These are phyloP conservation scores for Apodospora peruviana DNA, from an alignment of 495 filamentous ascomycete genomes.

Conservation along the genomic window DNA sequence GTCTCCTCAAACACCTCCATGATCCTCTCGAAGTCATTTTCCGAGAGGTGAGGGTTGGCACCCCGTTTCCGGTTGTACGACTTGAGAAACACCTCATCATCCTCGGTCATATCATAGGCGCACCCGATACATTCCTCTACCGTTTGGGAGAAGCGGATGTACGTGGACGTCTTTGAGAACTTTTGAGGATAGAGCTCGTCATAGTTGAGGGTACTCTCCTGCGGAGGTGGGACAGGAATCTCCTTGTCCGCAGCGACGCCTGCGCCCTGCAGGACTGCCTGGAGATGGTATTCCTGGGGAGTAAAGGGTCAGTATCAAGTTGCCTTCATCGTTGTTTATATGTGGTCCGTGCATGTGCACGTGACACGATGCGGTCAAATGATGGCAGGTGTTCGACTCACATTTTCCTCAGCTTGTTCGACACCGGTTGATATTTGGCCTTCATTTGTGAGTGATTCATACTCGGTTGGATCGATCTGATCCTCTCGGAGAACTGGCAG, in stretches of 20 bases:
- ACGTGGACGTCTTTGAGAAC: slow-evolving; percentile 80
- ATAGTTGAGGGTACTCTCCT: slow-evolving; percentile 78
- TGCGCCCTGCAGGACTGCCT: slow-evolving; percentile 80
- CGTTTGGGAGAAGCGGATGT: slow-evolving; percentile 96
- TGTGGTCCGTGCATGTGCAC: slow-evolving; percentile 50
- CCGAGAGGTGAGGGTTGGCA: slow-evolving; percentile 61
- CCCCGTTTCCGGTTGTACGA: slow-evolving; percentile 72
- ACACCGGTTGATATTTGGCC: slow-evolving; percentile 89
- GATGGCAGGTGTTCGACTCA: slow-evolving; percentile 55
- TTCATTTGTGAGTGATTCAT: slow-evolving; percentile 48
- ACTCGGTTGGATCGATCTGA: slow-evolving; percentile 74
- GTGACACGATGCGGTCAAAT: slow-evolving; percentile 36
- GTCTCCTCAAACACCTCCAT: slow-evolving; percentile 95
- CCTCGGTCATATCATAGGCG: slow-evolving; percentile 86
- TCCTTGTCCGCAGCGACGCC: slow-evolving; percentile 64
- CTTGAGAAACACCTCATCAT: slow-evolving; percentile 81
- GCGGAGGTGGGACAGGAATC: slow-evolving; percentile 77
- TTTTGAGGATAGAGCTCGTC: slow-evolving; percentile 74
- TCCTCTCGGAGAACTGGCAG: slow-evolving; percentile 83
- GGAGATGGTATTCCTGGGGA: slow-evolving; percentile 92
- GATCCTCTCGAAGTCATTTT: slow-evolving; percentile 86
- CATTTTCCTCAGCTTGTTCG: slow-evolving; percentile 93
- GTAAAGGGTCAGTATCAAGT: slow-evolving; percentile 22
- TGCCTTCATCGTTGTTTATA: not conserved
- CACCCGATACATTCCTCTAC: slow-evolving; percentile 84